Percentiles rank a stretch among this genome's conserved stretches.
Evolutionary conservation across 2,329 filamentous ascomycete species (phyloP).

Genomic region (Sporothrix pallida): DNA sequence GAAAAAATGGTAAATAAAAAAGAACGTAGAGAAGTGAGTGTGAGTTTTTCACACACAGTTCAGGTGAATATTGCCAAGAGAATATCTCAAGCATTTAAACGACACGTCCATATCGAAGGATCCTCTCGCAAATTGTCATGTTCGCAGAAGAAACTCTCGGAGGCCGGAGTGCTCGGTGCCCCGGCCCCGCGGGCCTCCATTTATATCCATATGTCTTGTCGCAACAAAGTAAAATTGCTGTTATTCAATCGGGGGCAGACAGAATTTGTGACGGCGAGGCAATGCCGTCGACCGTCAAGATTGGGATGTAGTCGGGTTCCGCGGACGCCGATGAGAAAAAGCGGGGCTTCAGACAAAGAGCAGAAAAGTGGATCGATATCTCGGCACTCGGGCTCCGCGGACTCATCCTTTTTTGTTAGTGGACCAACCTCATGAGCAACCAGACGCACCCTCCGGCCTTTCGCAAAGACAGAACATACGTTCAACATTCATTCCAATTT

Average conservation of each 20-base stretch:
- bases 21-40: too few relatives aligned
- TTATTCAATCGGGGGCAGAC: too few relatives aligned
- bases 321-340: slow-evolving; percentile 11
- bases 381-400: slow-evolving; percentile 28
- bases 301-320: background rate
- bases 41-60: too few relatives aligned
- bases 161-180: background rate
- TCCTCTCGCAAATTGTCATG: too few relatives aligned
- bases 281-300: background rate
- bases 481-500: too few relatives aligned
- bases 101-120: background rate
- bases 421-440: background rate
- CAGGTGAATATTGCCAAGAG: too few relatives aligned
- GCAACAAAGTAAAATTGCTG: too few relatives aligned
- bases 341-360: background rate
- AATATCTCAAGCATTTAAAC: background rate
- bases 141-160: too few relatives aligned
- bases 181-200: background rate
- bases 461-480: background rate
- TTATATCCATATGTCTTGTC: background rate
- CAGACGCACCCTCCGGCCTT: background rate
- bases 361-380: slow-evolving; percentile 20
- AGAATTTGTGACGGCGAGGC: too few relatives aligned
- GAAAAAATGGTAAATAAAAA: background rate
- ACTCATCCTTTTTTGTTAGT: background rate